Conservation (phyloP, 257 asterid genomes). For the Penstemon eatonii region DNA sequence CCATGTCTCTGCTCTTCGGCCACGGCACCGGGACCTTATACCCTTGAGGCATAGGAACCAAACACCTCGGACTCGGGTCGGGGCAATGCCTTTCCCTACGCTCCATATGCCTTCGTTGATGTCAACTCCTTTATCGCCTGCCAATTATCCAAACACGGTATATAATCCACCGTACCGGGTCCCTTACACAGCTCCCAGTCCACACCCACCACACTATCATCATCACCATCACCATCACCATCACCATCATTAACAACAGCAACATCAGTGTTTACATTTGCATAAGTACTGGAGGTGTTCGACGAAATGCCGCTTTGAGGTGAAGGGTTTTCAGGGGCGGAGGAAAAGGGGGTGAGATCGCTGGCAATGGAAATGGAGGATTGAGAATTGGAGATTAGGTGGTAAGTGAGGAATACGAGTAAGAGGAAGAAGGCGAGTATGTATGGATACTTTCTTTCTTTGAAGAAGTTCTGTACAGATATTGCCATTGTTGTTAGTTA, state of each 20-base stretch:
- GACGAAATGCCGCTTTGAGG: conserved; percentile 16
- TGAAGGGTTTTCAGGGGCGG: background rate
- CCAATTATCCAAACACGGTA: conserved; percentile 89
- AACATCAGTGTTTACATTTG: background rate
- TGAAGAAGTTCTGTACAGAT: conserved; percentile 55
- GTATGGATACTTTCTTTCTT: conserved; percentile 75
- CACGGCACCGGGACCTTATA: conserved; percentile 77
- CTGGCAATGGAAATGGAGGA: conserved; percentile 46
- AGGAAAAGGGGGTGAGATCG: conserved; percentile 36
- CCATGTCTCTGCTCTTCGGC: conserved; percentile 99
- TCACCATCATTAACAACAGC: background rate
- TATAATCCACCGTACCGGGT: conserved; percentile 55
- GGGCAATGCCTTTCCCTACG: conserved; percentile 98
- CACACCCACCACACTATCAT: conserved; percentile 33
- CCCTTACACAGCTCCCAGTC: conserved; percentile 69
- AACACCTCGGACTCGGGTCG: conserved; percentile 58
- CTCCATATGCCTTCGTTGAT: conserved; percentile 74
- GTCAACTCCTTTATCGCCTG: conserved; percentile 55
- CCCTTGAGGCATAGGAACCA: conserved; percentile 75
- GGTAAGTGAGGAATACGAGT: conserved; percentile 54
- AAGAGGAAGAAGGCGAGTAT: conserved; percentile 59
- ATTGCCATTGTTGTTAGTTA: conserved; percentile 44
- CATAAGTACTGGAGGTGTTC: conserved; percentile 17
- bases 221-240: too few species aligned
- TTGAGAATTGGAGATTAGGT: conserved; percentile 68